Evolutionary conservation across 2,329 filamentous ascomycete genomes (phyloP), one percentile per base, ranked within the genome.

Genomic region (Geosmithia flava): DNA sequence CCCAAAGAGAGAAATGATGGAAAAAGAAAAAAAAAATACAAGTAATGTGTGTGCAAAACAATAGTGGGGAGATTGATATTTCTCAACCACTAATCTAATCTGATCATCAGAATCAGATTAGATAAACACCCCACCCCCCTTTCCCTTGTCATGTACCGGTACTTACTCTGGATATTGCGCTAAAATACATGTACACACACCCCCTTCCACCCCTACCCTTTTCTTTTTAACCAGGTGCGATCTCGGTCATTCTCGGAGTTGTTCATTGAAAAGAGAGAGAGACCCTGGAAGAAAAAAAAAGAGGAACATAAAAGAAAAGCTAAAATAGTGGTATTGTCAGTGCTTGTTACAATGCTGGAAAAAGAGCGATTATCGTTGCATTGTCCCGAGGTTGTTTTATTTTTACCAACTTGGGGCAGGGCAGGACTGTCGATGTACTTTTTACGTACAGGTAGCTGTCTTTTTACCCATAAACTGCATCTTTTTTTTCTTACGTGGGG

Each of bases 21-120:
- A 11, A 11, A 37, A 37, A 16, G 11, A 7, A 3, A 11, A 37
- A 42, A 3, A n/a, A 42, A 19, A n/a, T 7, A 11, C 3, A n/a
- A 23, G 41, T n/a, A 42, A 42, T 11, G n/a, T 46, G 7, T 30
- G 23, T 20, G 30, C 27, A 37, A 15, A 37, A 15, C 13, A 37
- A 16, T n/a, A 27, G 44, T 46, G 41, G 41, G 20, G 43, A 30
- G 43, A 30, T 17, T 45, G 43, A 42, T 42, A 27, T 37, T 16
- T 37, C 33, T 37, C 33, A 16, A 37, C 33, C 33, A 37, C 33
- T 20, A 27, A 68, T 68, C 65, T 68, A 66, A 68, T 68, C 65
- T 60, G 65, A 68, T 68, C 54, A 68, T 68, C 65, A 64, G 64
- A 68, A 68, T 68, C 65, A 64, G 64, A 68, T 68, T 65, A 68